These are phyloP conservation scores for Candida ovalis DNA, from an alignment of 805 yeast genomes.

Conservation along the genomic window DNA sequence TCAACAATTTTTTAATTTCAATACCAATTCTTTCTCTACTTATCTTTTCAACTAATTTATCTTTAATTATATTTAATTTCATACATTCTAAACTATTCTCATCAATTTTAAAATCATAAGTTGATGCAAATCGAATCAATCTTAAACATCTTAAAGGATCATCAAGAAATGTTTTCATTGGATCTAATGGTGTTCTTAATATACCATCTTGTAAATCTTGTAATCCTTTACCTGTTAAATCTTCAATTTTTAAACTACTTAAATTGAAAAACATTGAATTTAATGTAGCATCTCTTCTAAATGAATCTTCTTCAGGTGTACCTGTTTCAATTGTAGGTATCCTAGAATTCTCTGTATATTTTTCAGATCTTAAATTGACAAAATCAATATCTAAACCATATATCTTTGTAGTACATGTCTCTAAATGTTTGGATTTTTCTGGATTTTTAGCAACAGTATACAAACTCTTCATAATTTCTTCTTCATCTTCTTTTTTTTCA, in stretches of 20 bases:
- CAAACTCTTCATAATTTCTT: conserved; percentile 35
- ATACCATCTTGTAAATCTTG: conserved; percentile 66
- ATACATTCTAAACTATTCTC: conserved; percentile 57
- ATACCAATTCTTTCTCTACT: conserved; percentile 88
- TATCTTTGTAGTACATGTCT: conserved; percentile 89
- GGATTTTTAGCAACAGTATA: conserved; percentile 92
- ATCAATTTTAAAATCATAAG: conserved; percentile 68
- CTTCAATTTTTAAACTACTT: conserved; percentile 67
- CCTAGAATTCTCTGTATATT: conserved; percentile 75
- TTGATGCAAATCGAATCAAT: conserved; percentile 78
- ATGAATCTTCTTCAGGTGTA: conserved; percentile 87
- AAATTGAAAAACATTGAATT: conserved; percentile 90
- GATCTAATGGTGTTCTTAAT: conserved; percentile 83
- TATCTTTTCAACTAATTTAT: conserved; percentile 65
- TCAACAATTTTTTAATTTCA: conserved; percentile 75
- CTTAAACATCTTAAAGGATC: conserved; percentile 92
- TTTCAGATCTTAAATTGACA: conserved; percentile 86
- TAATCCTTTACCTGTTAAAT: conserved; percentile 74
- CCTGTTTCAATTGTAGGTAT: conserved; percentile 85
- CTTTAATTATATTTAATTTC: conserved; percentile 53
- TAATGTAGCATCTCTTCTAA: conserved; percentile 90
- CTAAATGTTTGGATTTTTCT: conserved; percentile 92
- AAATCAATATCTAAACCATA: conserved; percentile 87
- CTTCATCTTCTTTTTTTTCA: conserved; percentile 2
- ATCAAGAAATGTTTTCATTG: conserved; percentile 81